Evolutionary conservation across 2,329 filamentous ascomycete species (phyloP), one percentile per base, ranked within the genome.

Genomic region (Coniochaeta hoffmannii): DNA sequence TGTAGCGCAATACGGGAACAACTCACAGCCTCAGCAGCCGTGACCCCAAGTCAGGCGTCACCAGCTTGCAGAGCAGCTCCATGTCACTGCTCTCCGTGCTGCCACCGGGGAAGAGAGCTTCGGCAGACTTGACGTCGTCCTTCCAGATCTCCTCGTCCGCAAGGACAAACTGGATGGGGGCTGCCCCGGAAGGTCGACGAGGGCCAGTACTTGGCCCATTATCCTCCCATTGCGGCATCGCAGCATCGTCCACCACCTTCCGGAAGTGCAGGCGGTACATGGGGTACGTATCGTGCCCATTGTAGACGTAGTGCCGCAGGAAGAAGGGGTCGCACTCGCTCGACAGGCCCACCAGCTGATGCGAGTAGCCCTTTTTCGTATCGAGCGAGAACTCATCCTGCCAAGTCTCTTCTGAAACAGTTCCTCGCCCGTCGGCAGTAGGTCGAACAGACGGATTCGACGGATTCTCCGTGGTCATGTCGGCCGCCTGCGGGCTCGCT

Each of bases 231-330:
- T 26, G 35, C 50, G 19, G 53, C 3, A 53, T 28, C n/a, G 50
- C 49, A 1, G 41, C 55, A 32, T 62, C 60, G 38, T 63, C 61
- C 8, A 55, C 28, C 15, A 63, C 41, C 19, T 59, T 61, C 12
- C 63, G 61, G 32, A 58, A 63, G 53, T 65, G 51, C 4, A 65
- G 56, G 1, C 61, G 59, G 52, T 62, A 64, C 63, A 65, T 65
- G 41, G 55, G 56, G 30, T 64, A 63, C 2, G 54, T 58, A 38
- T 65, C 63, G 19, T 53, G 35, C 5, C 35, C 22, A 49, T 64
- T 58, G 57, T 64, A 63, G 4, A 38, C 17, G 46, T 64, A 64
- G 30, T 61, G 54, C 11, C 61, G 62, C 4, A 65, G 35, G 6
- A 65, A 54, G 34, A 57, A 65, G 0, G 63, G 63, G 19, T 65